Base-by-base conservation (phyloP, 345 rosid genomes). In the Noccaea caerulescens region DNA sequence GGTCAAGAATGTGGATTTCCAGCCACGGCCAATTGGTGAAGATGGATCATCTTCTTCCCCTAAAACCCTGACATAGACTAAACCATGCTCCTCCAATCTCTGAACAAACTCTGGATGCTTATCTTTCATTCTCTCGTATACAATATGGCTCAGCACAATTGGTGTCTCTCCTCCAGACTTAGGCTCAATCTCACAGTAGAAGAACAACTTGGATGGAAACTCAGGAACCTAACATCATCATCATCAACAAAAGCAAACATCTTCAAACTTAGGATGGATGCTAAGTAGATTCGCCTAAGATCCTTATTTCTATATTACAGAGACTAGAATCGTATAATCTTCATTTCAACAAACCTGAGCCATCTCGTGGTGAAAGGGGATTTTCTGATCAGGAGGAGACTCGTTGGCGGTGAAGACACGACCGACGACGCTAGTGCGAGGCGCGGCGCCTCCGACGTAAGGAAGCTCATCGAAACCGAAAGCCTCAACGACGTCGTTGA, bases 281-380 rank as follows among this genome's bases (percentile, higher is more conserved):
- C 18, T 25, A 38, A 32, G 8, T 27, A 38, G 39, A 64, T 20
- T 10, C 67, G 39, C n/a, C 12, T 16, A 39, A 38, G 42, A 38
- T 52, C 18, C 10, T 2, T 16, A 8, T 52, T 25, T 27, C 18
- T n/a, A n/a, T n/a, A n/a, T n/a, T n/a, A n/a, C n/a, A n/a, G n/a
- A n/a, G 18, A 16, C 18, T 20, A 20, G 23, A 20, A 20, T 27
- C 30, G 3, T 27, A 27, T 1, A 27, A 27, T 27, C 3, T 53
- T 27, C 33, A 8, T 10, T 58, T 39, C 0, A 27, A 62, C 68
- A 16, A 1, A 63, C 98, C 93, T 88, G 98, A 58, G 93, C 91
- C 98, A 93, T 90, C 72, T 93, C 97, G 50, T 93, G 98, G 82
- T 93, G 96, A 64, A 91, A 93, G 10, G 88, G 91, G 42, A 93